Conservation (phyloP, 805 yeast species). For the Saccharomycopsis fibuligera region DNA sequence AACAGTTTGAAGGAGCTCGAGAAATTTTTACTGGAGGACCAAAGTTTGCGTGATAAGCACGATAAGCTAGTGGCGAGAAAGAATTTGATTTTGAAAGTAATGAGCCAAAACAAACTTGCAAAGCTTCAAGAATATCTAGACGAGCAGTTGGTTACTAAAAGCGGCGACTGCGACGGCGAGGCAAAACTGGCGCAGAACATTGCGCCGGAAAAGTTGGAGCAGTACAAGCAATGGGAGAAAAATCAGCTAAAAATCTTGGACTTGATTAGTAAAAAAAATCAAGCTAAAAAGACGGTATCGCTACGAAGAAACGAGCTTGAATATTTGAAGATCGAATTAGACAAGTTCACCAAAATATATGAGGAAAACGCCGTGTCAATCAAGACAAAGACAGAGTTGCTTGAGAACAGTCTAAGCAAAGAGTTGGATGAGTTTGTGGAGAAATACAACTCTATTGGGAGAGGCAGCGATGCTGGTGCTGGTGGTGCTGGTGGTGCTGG, state of each 20-base stretch:
- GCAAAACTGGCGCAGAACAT: constrained; percentile 26
- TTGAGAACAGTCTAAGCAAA: constrained; percentile 19
- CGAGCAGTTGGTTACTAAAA: constrained; percentile 25
- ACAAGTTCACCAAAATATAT: constrained; percentile 45
- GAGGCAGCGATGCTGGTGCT: too few relatives aligned
- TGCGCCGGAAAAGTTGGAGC: constrained; percentile 23
- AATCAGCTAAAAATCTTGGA: constrained; percentile 37
- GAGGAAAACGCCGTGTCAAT: constrained; percentile 36
- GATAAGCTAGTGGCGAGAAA: constrained; percentile 19
- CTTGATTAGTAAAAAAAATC: constrained; percentile 40
- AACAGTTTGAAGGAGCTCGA: constrained; percentile 35
- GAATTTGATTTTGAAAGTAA: constrained; percentile 18
- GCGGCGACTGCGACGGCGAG: constrained; percentile 21
- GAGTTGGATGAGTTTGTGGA: constrained; percentile 10
- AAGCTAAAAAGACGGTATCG: constrained; percentile 37
- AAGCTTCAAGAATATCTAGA: constrained; percentile 19
- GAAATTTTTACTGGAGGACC: constrained; percentile 26
- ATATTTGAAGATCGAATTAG: constrained; percentile 57
- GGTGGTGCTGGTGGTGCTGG: too few relatives aligned
- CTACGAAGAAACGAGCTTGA: constrained; percentile 51
- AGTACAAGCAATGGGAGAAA: constrained; percentile 27
- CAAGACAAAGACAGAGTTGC: constrained; percentile 18
- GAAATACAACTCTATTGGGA: constrained; percentile 9
- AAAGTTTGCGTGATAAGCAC: constrained; percentile 22
- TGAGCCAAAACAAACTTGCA: constrained; percentile 6